Evolutionary conservation across 108 stramenopile genomes (phyloP), one percentile per base, ranked within the genome.

Genomic region (Stephanodiscus triporus): DNA sequence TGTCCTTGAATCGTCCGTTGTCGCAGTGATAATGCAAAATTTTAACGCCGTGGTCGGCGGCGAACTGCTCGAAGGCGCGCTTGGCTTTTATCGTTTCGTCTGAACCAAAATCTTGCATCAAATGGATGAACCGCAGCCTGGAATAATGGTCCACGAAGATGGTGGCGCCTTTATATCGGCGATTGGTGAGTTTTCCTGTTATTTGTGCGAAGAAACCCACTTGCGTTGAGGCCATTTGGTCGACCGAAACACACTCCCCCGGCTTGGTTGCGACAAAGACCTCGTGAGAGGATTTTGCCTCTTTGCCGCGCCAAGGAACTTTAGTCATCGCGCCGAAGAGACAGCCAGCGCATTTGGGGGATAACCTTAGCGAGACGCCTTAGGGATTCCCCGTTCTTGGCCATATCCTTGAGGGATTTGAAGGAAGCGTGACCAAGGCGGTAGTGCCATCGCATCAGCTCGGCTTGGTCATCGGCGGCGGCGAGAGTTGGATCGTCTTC

Each of bases 21-120:
- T 86, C 82, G 13, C 43, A 66, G 63, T 86, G 85, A 51, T 83
- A 83, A n/a, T 79, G 78, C 37, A 30, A 1, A 4, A 86, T 61
- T 9, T 17, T 71, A 1, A 84, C 76, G 40, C 68, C 72, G 14
- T 55, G 10, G 0, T 42, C 16, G 17, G 16, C n/a, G 40, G 74
- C 74, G 20, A 17, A 67, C 2, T 2, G 9, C 38, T 75, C 66
- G 34, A 75, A 75, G 5, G 66, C 66, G 11, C 24, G 11, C 19
- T 68, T 67, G 20, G 74, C 74, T 3, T 6, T 9, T 16, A 75
- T 3, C 5, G 74, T 75, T 11, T 66, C 36, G 13, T 27, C 64
- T 1, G 66, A 37, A 2, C 29, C n/a, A n/a, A n/a, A 23, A 55
- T 24, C 23, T 1, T 10, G 3, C 11, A 55, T 55, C 3, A 23